A percentile compares a stretch with the other conserved stretches of the same genome.
Conservation (phyloP, 108 stramenopile species). For the Fistulifera pelliculosa region DNA sequence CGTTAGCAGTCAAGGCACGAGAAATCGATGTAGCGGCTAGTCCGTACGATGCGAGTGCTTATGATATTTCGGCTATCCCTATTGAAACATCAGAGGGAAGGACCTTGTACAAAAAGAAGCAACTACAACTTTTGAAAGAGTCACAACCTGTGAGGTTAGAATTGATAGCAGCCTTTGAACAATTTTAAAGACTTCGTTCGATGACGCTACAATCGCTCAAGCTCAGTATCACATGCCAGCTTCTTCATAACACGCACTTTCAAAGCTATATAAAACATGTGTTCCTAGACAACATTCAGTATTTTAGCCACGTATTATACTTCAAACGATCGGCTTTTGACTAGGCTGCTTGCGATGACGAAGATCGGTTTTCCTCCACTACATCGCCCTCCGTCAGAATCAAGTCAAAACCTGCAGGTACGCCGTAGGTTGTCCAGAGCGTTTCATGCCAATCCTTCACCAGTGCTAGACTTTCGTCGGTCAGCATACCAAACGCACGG, state of each 20-base stretch:
- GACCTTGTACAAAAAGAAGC: conserved; percentile 48
- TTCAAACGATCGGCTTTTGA: too few species aligned
- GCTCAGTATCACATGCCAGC: too few species aligned
- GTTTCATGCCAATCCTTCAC: conserved; percentile 45
- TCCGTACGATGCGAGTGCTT: conserved; percentile 76
- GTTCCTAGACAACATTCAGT: too few species aligned
- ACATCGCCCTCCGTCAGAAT: conserved; percentile 53
- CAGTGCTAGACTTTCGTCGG: conserved; percentile 45
- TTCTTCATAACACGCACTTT: too few species aligned
- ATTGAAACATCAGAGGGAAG: conserved; percentile 84
- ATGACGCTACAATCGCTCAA: too few species aligned
- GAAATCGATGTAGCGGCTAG: conserved; percentile 85
- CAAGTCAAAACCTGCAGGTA: conserved; percentile 47
- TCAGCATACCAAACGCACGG: conserved; percentile 74
- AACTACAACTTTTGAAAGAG: conserved; percentile 45
- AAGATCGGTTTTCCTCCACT: conserved; percentile 9
- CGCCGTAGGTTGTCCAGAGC: conserved; percentile 62
- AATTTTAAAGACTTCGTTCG: conserved; percentile 20
- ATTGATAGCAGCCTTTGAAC: conserved; percentile 40
- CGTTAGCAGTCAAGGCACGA: conserved; percentile 66
- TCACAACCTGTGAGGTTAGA: conserved; percentile 43
- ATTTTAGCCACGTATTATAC: too few species aligned
- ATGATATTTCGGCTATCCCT: conserved; percentile 45
- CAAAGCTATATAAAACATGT: too few species aligned
- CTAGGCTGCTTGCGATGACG: neutral